Evolutionary conservation across 768 basidiomycete species (phyloP).

Genomic region (Arthromyces matolae): DNA sequence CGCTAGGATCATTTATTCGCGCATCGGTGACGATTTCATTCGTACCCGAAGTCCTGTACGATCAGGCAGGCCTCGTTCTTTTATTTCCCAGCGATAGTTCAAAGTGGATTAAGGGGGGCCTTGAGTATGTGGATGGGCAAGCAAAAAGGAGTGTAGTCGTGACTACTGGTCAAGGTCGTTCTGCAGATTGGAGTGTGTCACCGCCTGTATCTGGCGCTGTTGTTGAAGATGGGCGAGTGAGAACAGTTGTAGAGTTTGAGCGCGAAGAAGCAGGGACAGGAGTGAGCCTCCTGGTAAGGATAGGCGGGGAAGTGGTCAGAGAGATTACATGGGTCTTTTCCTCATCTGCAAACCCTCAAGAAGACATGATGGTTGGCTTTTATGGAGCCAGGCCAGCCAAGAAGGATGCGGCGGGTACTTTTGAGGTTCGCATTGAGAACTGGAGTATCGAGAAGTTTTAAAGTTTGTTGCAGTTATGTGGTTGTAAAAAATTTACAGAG

Average conservation of each 20-base stretch:
- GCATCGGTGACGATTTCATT: conserved; percentile 15
- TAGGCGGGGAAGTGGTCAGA: conserved; percentile 17
- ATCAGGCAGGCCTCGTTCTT: conserved; percentile 15
- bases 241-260: conserved; percentile 15
- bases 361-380: conserved; percentile 17
- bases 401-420: conserved; percentile 4
- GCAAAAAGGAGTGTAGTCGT: conserved; percentile 18
- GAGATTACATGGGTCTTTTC: conserved; percentile 20
- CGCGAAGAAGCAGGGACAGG: conserved; percentile 16
- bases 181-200: conserved; percentile 19
- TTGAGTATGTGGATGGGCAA: conserved; percentile 14
- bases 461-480: too few relatives aligned
- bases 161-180: conserved; percentile 8
- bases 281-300: conserved; percentile 16
- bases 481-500: too few relatives aligned
- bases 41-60: conserved; percentile 12
- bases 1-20: conserved; percentile 11
- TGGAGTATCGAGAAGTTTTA: too few relatives aligned
- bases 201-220: conserved; percentile 9
- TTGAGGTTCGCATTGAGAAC: conserved; percentile 5
- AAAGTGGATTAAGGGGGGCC: conserved; percentile 20
- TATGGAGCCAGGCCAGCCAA: conserved; percentile 16
- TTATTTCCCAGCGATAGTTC: conserved; percentile 9
- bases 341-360: conserved; percentile 5
- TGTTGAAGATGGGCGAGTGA: conserved; percentile 5